Percentiles rank a stretch among this genome's conserved stretches.
Conservation (phyloP, 352 stramenopile species). For the Pythium dissotocum region DNA sequence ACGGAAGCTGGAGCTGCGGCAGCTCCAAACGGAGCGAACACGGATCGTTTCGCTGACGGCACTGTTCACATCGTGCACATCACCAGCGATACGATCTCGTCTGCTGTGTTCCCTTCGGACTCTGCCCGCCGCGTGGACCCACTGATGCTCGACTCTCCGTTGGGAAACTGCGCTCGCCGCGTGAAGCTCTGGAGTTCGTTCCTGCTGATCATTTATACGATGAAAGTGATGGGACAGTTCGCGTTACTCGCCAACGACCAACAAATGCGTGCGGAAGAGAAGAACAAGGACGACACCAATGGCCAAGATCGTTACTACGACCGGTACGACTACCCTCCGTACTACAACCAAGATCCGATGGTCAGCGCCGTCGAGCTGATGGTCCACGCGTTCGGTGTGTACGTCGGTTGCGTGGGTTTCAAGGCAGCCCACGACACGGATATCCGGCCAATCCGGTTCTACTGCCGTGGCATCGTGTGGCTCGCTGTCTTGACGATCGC, state of each 20-base stretch:
- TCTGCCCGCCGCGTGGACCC: conserved; percentile 79
- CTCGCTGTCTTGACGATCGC: conserved; percentile 73
- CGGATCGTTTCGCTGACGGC: conserved; percentile 45
- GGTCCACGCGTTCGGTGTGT: conserved; percentile 82
- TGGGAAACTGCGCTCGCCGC: conserved; percentile 79
- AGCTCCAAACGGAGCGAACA: conserved; percentile 24
- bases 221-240: conserved; percentile 89
- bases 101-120: conserved; percentile 82
- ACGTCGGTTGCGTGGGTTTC: conserved; percentile 85
- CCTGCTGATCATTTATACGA: conserved; percentile 88
- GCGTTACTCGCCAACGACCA: conserved; percentile 82
- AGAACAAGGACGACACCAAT: conserved; percentile 32
- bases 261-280: conserved; percentile 47
- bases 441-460: conserved; percentile 84
- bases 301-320: conserved; percentile 43
- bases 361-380: conserved; percentile 69
- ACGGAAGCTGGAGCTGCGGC: conserved; percentile 14
- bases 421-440: conserved; percentile 87
- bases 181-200: conserved; percentile 90
- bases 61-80: conserved; percentile 73
- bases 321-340: conserved; percentile 76
- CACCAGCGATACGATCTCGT: conserved; percentile 80
- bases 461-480: conserved; percentile 76
- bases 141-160: conserved; percentile 80
- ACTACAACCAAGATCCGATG: conserved; percentile 77